Conservation (phyloP, 305 asterid genomes). For the Striga hermonthica region DNA sequence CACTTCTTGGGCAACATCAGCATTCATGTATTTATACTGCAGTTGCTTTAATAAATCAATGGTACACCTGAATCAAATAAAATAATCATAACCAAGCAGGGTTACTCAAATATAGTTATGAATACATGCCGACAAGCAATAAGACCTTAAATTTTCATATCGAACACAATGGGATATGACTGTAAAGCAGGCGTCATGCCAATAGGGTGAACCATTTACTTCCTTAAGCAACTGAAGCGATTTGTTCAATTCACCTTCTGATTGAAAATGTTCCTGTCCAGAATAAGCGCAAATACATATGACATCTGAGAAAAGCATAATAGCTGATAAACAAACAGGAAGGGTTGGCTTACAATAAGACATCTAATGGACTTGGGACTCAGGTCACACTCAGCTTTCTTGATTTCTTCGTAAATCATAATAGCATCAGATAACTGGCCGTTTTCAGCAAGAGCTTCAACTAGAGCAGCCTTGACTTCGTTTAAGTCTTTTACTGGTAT, state of each 20-base stretch:
- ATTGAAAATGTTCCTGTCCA: conserved; percentile 59
- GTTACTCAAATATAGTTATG: conserved; percentile 24
- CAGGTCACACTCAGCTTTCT: conserved; percentile 44
- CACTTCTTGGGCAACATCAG: conserved; percentile 49
- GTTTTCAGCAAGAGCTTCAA: conserved; percentile 85
- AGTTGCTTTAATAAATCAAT: conserved; percentile 70
- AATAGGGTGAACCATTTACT: conserved; percentile 48
- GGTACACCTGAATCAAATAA: conserved; percentile 46
- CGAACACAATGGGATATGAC: conserved; percentile 63
- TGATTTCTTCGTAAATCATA: conserved; percentile 61
- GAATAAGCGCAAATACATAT: conserved; percentile 21
- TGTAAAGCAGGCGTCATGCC: conserved; percentile 71
- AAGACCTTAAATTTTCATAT: conserved; percentile 67
- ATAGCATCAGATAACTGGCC: conserved; percentile 76
- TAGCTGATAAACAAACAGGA: conserved; percentile 20
- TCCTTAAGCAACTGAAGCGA: conserved; percentile 71
- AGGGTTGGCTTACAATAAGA: conserved; percentile 64
- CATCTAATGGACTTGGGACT: conserved; percentile 60
- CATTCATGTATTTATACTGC: conserved; percentile 43
- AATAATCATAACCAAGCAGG: conserved; percentile 25
- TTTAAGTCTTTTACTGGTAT: conserved; percentile 55
- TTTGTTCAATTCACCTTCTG: conserved; percentile 59
- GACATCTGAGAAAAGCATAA: conserved; percentile 13
- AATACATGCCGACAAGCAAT: conserved; percentile 26
- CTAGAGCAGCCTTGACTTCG: conserved; percentile 65